Evolutionary conservation across 345 rosid genomes (phyloP).

Genomic region (Schrenkiella parvula): DNA sequence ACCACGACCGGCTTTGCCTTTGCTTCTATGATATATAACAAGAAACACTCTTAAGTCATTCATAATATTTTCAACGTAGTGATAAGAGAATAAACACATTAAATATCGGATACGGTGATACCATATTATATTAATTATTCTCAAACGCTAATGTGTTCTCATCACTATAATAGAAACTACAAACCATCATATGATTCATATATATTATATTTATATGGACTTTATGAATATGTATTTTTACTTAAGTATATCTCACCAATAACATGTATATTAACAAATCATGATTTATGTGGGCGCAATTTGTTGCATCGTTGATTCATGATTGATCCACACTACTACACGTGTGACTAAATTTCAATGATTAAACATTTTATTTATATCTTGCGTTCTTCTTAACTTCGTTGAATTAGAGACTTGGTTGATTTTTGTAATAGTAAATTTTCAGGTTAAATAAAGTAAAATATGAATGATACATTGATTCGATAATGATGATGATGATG

Average conservation of each 20-base stretch:
- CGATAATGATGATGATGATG: not conserved
- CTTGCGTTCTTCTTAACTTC: not conserved
- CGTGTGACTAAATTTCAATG: not conserved
- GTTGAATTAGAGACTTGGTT: not conserved
- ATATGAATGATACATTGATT: not conserved
- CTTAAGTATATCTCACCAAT: not conserved
- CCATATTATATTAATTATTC: not conserved
- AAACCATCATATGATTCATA: not conserved
- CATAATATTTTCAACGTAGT: no score
- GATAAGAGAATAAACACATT: not conserved
- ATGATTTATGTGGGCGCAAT: not conserved
- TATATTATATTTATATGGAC: not conserved
- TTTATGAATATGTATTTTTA: not conserved
- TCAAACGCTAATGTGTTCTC: not conserved
- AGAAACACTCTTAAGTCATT: no score
- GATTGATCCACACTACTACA: not conserved
- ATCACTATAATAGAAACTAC: not conserved
- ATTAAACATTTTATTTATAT: not conserved
- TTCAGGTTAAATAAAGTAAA: not conserved
- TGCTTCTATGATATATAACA: no score
- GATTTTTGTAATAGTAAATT: not conserved
- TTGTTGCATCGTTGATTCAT: not conserved
- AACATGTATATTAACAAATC: not conserved
- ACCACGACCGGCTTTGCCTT: no score
- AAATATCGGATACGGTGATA: not conserved